Conservation (phyloP, 140 eudicot species). For the Cichorium intybus region DNA sequence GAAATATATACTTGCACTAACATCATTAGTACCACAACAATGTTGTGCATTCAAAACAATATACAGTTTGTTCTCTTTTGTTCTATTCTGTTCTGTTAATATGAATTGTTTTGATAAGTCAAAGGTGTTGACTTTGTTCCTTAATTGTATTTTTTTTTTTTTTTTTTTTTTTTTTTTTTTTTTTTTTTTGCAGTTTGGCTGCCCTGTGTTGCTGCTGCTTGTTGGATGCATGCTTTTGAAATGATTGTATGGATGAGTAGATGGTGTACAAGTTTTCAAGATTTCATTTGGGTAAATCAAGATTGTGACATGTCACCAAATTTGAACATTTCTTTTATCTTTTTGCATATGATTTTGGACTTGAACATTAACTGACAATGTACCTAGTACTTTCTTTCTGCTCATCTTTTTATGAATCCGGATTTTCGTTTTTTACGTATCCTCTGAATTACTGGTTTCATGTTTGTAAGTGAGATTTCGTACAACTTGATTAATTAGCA, state of each 20-base stretch:
- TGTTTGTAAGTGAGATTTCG: constrained; percentile 12
- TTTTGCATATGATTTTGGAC: constrained; percentile 24
- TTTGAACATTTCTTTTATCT: constrained; percentile 27
- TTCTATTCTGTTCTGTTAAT: background rate
- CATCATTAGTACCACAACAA: constrained; percentile 2
- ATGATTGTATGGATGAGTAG: constrained; percentile 4
- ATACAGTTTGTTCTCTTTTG: background rate
- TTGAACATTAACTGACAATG: constrained; percentile 11
- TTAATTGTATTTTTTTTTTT: constrained; percentile 14
- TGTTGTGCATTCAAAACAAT: background rate
- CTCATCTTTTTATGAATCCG: constrained; percentile 10
- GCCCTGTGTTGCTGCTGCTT: constrained; percentile 71
- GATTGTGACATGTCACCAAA: constrained; percentile 17
- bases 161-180: constrained; percentile 27
- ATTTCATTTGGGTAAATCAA: constrained; percentile 10
- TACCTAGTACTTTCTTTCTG: constrained; percentile 17
- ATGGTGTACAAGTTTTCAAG: constrained; percentile 28
- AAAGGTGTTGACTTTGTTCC: constrained; percentile 20
- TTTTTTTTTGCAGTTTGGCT: constrained; percentile 59
- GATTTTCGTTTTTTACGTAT: constrained; percentile 10
- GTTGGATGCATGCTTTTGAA: constrained; percentile 66
- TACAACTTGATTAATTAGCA: no score
- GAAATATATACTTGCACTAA: background rate
- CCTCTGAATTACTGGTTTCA: background rate
- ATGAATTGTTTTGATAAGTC: background rate